Conservation (phyloP, 2,329 filamentous ascomycete species). For the Sporothrix pseudoabietina region DNA sequence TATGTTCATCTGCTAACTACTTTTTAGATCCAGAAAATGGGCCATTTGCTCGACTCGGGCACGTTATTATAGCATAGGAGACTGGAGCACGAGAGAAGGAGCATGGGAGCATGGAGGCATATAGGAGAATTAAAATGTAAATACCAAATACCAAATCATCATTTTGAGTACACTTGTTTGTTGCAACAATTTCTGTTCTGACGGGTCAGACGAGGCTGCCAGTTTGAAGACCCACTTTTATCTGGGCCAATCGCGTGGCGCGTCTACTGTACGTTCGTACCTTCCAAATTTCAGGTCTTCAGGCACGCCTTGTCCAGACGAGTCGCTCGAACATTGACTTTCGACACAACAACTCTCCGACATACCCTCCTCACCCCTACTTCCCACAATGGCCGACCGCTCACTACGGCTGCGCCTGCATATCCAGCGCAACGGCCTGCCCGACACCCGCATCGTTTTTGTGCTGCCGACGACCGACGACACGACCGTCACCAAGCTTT, state of each 20-base stretch:
- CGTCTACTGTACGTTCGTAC: neutral
- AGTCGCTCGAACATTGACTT: neutral
- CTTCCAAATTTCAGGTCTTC: neutral
- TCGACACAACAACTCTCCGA: neutral
- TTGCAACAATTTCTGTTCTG: too few relatives aligned
- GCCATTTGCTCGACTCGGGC: constrained; percentile 68
- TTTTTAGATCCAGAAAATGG: constrained; percentile 79
- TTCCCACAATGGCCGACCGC: constrained; percentile 41
- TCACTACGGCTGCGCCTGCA: constrained; percentile 72
- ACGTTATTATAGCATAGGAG: constrained; percentile 23
- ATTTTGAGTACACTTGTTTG: neutral
- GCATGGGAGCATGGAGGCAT: neutral
- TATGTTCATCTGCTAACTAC: neutral
- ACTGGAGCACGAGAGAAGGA: too few relatives aligned
- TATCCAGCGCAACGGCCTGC: constrained; percentile 72
- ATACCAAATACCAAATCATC: neutral
- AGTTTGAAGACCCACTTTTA: neutral
- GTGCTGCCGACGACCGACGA: constrained; percentile 59
- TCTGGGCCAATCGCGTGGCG: neutral
- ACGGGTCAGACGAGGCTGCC: neutral
- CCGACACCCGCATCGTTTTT: constrained; percentile 73
- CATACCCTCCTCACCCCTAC: neutral
- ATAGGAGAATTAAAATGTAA: constrained; percentile 4
- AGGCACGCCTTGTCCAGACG: neutral
- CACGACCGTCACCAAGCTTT: constrained; percentile 72